These are phyloP conservation scores for Diaporthe australafricana DNA, from an alignment of 2,329 filamentous ascomycete genomes.

Conservation along the genomic window DNA sequence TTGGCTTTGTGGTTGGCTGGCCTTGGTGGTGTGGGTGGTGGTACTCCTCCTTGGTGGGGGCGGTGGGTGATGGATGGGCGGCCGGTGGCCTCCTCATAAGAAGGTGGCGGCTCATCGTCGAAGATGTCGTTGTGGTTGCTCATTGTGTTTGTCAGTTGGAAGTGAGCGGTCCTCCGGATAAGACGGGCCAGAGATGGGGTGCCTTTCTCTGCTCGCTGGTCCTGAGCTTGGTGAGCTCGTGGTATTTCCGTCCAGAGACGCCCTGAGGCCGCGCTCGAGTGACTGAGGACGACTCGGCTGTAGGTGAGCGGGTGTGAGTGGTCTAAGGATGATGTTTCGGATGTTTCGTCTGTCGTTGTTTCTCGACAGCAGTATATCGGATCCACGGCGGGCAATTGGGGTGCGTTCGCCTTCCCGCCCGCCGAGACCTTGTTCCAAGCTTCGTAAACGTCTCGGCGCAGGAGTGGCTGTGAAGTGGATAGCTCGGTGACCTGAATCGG, in stretches of 20 bases:
- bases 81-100: conserved; percentile 33
- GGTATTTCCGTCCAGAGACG: not conserved
- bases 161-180: not conserved
- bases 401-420: conserved; percentile 9
- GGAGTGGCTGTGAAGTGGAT: conserved; percentile 29
- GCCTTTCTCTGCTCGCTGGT: not conserved
- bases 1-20: not conserved
- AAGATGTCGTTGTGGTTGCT: conserved; percentile 6
- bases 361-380: not conserved
- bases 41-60: not conserved
- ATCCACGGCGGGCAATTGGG: not conserved
- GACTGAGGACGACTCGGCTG: not conserved
- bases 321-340: not conserved
- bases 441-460: conserved; percentile 30
- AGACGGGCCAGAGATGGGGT: not conserved
- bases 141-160: conserved; percentile 8
- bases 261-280: not conserved
- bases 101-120: conserved; percentile 31
- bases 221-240: not conserved
- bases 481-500: not conserved
- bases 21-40: conserved; percentile 11
- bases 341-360: not conserved
- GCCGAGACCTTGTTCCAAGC: conserved; percentile 20
- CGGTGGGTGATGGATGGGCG: conserved; percentile 14
- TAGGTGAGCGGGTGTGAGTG: too few species aligned